Evolutionary conservation across 2,329 filamentous ascomycete species (phyloP), one percentile per base, ranked within the genome.

Genomic region (Cladosporium sphaerospermum): DNA sequence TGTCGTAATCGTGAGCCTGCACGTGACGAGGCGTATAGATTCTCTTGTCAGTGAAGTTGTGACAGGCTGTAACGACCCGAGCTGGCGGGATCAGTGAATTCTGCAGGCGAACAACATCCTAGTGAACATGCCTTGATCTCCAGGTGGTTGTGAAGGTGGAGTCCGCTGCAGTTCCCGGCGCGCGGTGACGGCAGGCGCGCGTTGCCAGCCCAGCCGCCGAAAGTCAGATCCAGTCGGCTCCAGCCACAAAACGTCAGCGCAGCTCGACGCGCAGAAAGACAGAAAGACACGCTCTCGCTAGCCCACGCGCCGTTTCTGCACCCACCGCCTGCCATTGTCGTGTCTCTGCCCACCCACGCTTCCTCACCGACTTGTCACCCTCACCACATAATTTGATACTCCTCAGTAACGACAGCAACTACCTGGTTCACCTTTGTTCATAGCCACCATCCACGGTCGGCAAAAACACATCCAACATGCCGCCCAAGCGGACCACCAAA

Each of bases 401-500:
- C n/a, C n/a, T 39, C n/a, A 14, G 36, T 3, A 36, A 11, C 11
- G 6, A 16, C 36, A 14, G 2, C 4, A 14, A 14, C 8, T 6
- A 39, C n/a, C 16, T 39, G 3, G 13, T 14, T 39, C n/a, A 6
- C n/a, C 36, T 14, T 39, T n/a, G 8, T 39, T 14, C 36, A 39
- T 11, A 14, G n/a, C 36, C n/a, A 9, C 6, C 16, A 14, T 13
- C 36, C 16, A 39, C 11, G n/a, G 10, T 39, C 36, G 36, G 16
- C 36, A 14, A 39, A 14, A n/a, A 9, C 19, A 32, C 23, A 19
- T 14, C 14, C 48, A 56, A 28, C 31, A 64, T 64, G 62, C 53
- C 62, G 47, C 62, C 62, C 19, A 64, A 64, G 52, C 60, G 59
- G 45, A 40, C 55, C 41, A 56, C 53, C 39, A 50, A 54, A 39